Conservation (phyloP, 176 grass and related monocot genomes). For the Cenchrus americanus region DNA sequence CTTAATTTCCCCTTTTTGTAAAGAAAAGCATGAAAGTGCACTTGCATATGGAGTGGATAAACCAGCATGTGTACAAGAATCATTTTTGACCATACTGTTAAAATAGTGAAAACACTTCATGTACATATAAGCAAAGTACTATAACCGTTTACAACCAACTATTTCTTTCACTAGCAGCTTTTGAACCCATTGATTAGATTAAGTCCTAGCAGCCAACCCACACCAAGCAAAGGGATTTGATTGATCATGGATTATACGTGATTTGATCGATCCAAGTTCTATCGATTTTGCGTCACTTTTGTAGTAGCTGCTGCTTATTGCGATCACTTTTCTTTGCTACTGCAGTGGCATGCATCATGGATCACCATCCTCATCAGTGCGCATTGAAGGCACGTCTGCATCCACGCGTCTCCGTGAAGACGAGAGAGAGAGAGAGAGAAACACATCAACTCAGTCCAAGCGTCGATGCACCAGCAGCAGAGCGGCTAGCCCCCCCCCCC, state of each 20-base stretch:
- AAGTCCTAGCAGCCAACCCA: neutral
- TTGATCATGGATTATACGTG: neutral
- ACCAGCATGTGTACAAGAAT: neutral
- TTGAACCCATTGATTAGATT: neutral
- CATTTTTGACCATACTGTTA: neutral
- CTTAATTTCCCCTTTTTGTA: neutral
- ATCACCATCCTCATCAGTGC: constrained; percentile 19
- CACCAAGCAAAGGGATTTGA: neutral
- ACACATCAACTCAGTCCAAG: constrained; percentile 4
- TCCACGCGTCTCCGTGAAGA: constrained; percentile 30
- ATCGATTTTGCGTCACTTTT: neutral
- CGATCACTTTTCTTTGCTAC: neutral
- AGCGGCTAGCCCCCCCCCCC: neutral
- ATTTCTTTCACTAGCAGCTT: neutral
- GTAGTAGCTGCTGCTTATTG: too few species aligned
- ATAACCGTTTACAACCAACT: neutral
- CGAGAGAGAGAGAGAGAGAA: neutral
- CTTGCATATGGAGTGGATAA: neutral
- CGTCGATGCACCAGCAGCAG: neutral
- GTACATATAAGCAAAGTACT: neutral
- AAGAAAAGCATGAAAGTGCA: neutral
- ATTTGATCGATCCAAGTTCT: neutral
- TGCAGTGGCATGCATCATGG: neutral
- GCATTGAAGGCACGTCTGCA: constrained; percentile 29
- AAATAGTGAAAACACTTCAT: neutral